Conservation (phyloP, 495 filamentous ascomycete species). For the Sabuloglossum arenarium region DNA sequence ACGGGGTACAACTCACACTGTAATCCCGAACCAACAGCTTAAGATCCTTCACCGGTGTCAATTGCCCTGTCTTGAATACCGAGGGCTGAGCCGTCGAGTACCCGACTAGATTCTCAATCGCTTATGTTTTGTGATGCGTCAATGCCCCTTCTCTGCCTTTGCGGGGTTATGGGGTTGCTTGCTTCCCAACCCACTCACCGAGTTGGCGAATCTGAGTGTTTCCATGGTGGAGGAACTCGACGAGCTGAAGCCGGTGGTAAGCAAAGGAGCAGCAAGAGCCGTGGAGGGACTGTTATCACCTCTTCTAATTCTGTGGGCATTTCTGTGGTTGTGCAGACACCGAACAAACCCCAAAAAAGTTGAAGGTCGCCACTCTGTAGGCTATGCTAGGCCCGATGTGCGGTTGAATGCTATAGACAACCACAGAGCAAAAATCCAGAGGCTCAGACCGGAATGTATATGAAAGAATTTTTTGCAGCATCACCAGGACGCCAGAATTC, state of each 20-base stretch:
- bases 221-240: constrained; percentile 77
- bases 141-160: too few species aligned
- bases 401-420: too few species aligned
- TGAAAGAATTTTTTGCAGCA: too few species aligned
- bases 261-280: neutral
- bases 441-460: too few species aligned
- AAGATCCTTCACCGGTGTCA: constrained; percentile 67
- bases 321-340: neutral
- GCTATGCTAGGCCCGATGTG: too few species aligned
- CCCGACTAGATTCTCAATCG: constrained; percentile 66
- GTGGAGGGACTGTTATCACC: neutral
- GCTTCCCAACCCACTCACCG: constrained; percentile 35
- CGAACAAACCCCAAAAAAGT: too few species aligned
- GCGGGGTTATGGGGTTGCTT: too few species aligned
- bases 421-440: too few species aligned
- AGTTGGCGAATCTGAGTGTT: constrained; percentile 68
- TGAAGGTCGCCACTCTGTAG: too few species aligned
- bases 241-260: constrained; percentile 34
- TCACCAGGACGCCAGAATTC: too few species aligned
- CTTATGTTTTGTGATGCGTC: too few species aligned
- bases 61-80: constrained; percentile 64
- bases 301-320: neutral
- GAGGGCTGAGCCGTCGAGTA: constrained; percentile 57
- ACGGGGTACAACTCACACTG: constrained; percentile 27
- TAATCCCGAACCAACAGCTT: constrained; percentile 78